Conservation (phyloP, 768 basidiomycete species). For the Mrakia frigida region DNA sequence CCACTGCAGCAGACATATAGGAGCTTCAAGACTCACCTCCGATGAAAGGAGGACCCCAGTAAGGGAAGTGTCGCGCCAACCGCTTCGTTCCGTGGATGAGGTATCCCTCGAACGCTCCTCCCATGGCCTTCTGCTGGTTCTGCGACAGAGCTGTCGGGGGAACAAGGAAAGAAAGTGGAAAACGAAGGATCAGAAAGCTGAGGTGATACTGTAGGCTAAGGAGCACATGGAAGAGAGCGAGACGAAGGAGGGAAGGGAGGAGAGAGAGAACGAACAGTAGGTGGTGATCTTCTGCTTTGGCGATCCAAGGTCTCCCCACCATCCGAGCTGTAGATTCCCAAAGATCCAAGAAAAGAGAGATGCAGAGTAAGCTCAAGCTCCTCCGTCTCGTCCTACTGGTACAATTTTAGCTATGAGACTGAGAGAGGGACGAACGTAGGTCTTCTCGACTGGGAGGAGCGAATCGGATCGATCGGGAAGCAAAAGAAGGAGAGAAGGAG, state of each 20-base stretch:
- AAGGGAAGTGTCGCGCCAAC: slow-evolving; percentile 16
- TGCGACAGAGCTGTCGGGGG: slow-evolving; percentile 27
- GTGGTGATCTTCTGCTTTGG: slow-evolving; percentile 25
- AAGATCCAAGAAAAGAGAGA: background rate
- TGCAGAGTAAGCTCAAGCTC: background rate
- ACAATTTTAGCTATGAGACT: background rate
- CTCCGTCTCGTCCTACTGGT: background rate
- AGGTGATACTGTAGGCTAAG: background rate
- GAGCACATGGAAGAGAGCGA: background rate
- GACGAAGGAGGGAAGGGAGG: background rate
- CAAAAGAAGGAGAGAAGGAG: background rate
- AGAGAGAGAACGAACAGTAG: slow-evolving; percentile 10
- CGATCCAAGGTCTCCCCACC: slow-evolving; percentile 26
- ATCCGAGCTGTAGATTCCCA: slow-evolving; percentile 21
- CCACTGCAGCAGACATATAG: background rate
- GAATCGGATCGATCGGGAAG: slow-evolving; percentile 17
- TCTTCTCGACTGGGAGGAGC: slow-evolving; percentile 12
- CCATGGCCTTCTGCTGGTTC: slow-evolving; percentile 22
- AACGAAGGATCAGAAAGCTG: background rate
- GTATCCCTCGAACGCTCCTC: slow-evolving; percentile 26
- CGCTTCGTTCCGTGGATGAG: slow-evolving; percentile 25
- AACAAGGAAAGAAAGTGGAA: background rate
- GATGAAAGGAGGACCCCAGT: slow-evolving; percentile 17
- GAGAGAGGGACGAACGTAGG: background rate
- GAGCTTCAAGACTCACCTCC: slow-evolving; percentile 13